Evolutionary conservation across 1,284 basidiomycete species (phyloP), one percentile per base, ranked within the genome.

Genomic region (Cutaneotrichosporon daszewskae): DNA sequence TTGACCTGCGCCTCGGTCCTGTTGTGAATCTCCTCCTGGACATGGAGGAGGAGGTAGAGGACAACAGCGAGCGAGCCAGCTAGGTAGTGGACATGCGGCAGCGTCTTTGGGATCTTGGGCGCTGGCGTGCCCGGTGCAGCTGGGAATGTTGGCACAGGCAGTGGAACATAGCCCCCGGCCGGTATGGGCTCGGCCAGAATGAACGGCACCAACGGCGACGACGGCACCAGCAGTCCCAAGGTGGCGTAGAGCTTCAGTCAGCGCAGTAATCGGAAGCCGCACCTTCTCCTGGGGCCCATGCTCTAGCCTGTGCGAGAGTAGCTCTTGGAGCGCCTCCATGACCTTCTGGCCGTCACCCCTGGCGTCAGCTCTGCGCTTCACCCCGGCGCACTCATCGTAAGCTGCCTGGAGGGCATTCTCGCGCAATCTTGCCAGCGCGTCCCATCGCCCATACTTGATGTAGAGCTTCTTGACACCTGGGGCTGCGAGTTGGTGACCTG

Each of bases 331-430:
- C 1, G 76, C 73, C 58, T 88, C 85, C 1, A 85, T 87, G 54
- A 83, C 86, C 68, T 87, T 92, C 8, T 75, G 74, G 0, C 78
- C 79, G 62, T 97, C 89, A 25, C 80, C 73, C 5, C 88, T 91
- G 52, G 0, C 1, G 37, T 32, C 14, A 53, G 45, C 20, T 22
- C 16, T 17, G 24, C 34, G 19, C 4, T 4, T 22, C 5, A 34
- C 5, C 17, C 16, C 14, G 7, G 59, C 79, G 45, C 59, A 87
- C 86, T 71, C 68, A 46, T 80, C 77, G 3, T 74, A 72, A 52
- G 80, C 78, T 6, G 82, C 57, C 25, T 78, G 72, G 33, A 81
- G 74, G 17, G 83, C 64, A 4, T 72, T 69, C 35, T 77, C 67
- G 19, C 87, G 69, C 1, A 77, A 69, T 22, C 77, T 72, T 0